Base-by-base conservation (phyloP, 176 grass and related monocot genomes). In the Panicum miliaceum region DNA sequence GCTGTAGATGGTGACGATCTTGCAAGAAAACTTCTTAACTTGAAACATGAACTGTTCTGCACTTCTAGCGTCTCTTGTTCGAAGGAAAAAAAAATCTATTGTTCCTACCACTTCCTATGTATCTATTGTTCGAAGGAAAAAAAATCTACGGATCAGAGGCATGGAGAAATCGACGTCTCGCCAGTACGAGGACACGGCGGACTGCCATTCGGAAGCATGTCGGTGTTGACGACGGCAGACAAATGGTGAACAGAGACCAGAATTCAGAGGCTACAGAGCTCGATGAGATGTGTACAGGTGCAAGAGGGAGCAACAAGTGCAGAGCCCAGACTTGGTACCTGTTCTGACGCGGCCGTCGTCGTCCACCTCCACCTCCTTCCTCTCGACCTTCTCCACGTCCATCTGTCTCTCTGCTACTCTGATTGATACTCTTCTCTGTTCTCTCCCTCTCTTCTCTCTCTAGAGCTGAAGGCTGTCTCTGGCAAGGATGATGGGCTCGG, bases 341-440 rank as follows among this genome's bases (percentile, higher is more conserved):
- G 94, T 96, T 89, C 94, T 89, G 69, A 89, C 68, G 26, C 89
- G 94, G 70, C 86, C 94, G 73, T 96, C 94, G 77, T 96, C 94
- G 19, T 91, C 88, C 26, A 79, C 84, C 51, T 73, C 58, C 47
- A 73, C 86, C 77, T 83, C 88, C 52, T 84, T 91, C 89, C 79
- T 82, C 87, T 73, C 80, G 3, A 89, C 73, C 82, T 85, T 89
- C 77, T 90, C 86, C 36, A 81, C 74, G 72, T 89, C 92, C 77
- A 82, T 89, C 48, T 69, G 80, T 20, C 3, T 67, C 36, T 78
- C 60, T 59, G 29, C 29, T 32, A 32, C n/a, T 80, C 35, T 29
- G 71, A 8, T 29, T 4, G 51, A 27, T 62, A 48, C 71, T 45
- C 65, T 27, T 22, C 16, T 12, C 10, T 13, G 50, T 36, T 36